phyloP scores from a whole-genome alignment of 2,329 filamentous ascomycete genomes.

The Sporothrix humicola region DNA sequence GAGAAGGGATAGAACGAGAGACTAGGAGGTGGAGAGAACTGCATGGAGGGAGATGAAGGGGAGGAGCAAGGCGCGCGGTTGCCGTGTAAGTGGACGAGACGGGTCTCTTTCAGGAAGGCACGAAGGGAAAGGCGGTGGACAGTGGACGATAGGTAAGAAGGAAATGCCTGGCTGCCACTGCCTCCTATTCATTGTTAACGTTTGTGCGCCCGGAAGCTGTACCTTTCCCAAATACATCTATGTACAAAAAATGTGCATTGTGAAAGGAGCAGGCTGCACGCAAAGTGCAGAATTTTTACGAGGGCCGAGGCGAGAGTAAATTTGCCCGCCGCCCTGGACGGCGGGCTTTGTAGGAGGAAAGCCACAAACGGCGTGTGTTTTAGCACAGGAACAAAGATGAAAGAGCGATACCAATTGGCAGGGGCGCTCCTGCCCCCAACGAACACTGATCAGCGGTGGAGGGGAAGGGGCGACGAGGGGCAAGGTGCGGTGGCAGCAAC shows the following conservation, averaged over 20 bases:
- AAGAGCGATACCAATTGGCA: background rate
- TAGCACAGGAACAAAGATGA: background rate
- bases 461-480: constrained; percentile 5
- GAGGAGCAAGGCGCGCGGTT: constrained; percentile 33
- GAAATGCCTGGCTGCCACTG: background rate
- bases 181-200: constrained; percentile 8
- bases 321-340: background rate
- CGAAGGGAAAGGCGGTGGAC: constrained; percentile 26
- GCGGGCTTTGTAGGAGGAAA: background rate
- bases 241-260: background rate
- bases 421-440: constrained; percentile 1
- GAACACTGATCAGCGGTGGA: constrained; percentile 16
- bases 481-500: constrained; percentile 14
- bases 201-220: background rate
- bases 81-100: constrained; percentile 33
- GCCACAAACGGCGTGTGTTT: background rate
- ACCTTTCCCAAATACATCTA: background rate
- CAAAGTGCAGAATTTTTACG: background rate
- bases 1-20: background rate
- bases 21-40: constrained; percentile 29
- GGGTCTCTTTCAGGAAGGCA: constrained; percentile 27
- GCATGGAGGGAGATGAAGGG: constrained; percentile 26
- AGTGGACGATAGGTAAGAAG: background rate
- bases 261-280: background rate
- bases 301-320: background rate